Evolutionary conservation across 495 filamentous ascomycete species (phyloP), one percentile per base, ranked within the genome.

Genomic region (Aspergillus ellipticus): DNA sequence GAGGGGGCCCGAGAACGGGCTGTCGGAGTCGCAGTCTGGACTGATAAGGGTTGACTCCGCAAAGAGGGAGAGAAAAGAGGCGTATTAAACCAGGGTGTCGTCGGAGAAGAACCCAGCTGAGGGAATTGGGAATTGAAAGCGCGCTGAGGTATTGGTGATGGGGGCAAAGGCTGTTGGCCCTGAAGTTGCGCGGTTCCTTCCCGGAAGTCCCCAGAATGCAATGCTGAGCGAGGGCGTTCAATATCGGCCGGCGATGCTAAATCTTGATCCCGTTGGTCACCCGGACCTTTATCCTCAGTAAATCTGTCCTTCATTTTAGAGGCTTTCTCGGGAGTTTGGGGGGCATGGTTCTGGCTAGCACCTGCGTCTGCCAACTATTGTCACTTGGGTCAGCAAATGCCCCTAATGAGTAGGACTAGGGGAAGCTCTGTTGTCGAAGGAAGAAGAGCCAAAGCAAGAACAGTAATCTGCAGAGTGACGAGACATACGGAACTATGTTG

Each of bases 131-230:
- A 55, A 13, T 28, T 37, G 22, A 50, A 42, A 3, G 46, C 56
- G 51, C 49, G 70, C 10, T 62, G 48, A 33, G 53, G 54, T 46
- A 66, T 54, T 19, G 60, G 61, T 53, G 64, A 58, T 26, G 51
- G 62, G 11, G 61, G 62, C 24, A 60, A 57, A 49, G 59, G 60
- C 20, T 66, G 60, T 39, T 49, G 59, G 45, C 20, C 51, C 42
- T 53, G 70, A 52, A 53, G 75, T 41, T 68, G 57, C 47, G 55
- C 16, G n/a, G 61, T 73, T 29, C 84, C 80, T 52, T 86, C 81
- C 16, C 86, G 87, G 61, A 97, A 97, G 67, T 97, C 88, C 21
- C 92, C 92, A 35, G 87, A 87, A 66, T 97, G 92, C 43, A 97
- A 76, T 37, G 92, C 91, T 10, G 92, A 97, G 46, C 86, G 77